Conservation (phyloP, 176 grass and related monocot genomes). For the Rhynchospora tenuis region DNA sequence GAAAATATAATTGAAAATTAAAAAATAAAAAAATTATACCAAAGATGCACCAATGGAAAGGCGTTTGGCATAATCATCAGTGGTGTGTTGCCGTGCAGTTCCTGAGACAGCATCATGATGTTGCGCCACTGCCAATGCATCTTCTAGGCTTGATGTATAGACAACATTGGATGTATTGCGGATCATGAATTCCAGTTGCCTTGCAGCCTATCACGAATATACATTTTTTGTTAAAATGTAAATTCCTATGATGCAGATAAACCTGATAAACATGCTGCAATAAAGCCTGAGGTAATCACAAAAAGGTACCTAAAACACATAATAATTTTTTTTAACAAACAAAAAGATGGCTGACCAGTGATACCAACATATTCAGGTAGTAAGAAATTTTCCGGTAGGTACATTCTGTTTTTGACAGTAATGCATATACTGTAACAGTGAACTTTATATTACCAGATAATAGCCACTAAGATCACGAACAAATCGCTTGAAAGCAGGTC, state of each 20-base stretch:
- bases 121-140: slow-evolving; percentile 74
- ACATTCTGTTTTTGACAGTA: neutral
- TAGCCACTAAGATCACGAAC: slow-evolving; percentile 73
- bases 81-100: slow-evolving; percentile 77
- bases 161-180: slow-evolving; percentile 32
- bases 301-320: neutral
- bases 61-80: slow-evolving; percentile 85
- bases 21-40: slow-evolving; percentile 23
- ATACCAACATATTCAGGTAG: neutral
- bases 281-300: neutral
- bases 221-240: neutral
- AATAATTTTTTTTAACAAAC: neutral
- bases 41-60: slow-evolving; percentile 62
- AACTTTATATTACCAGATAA: slow-evolving; percentile 56
- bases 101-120: slow-evolving; percentile 88
- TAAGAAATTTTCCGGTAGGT: neutral
- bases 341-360: neutral
- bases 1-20: neutral
- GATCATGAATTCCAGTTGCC: slow-evolving; percentile 71
- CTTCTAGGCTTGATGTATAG: slow-evolving; percentile 61
- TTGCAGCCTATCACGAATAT: slow-evolving; percentile 56
- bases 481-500: slow-evolving; percentile 75
- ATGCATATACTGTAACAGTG: neutral
- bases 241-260: slow-evolving; percentile 1
- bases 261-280: neutral